A percentile compares a stretch with the other conserved stretches of the same genome.
Conservation (phyloP, 2,329 filamentous ascomycete species). For the Lecanicillium sp. region DNA sequence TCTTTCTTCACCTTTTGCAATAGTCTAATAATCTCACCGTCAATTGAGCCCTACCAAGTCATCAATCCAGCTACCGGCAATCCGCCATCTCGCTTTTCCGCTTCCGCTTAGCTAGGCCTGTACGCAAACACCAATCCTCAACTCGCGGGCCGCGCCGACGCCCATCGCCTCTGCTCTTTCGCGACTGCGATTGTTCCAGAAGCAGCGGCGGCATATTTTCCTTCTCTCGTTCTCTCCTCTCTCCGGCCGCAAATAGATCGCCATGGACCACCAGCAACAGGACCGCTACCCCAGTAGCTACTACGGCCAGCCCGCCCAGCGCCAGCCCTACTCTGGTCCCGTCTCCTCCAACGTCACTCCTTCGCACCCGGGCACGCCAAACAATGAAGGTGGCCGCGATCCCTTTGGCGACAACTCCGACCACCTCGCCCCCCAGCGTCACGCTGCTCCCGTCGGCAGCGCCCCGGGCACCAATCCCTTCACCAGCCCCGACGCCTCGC, state of each 20-base stretch:
- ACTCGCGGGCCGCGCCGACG: neutral
- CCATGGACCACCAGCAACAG: slow-evolving; percentile 23
- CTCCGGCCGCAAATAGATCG: neutral
- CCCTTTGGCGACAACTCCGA: slow-evolving; percentile 37
- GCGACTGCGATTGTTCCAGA: slow-evolving; percentile 1
- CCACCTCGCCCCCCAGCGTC: slow-evolving; percentile 29
- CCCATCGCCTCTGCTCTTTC: neutral
- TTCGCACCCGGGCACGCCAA: slow-evolving; percentile 36
- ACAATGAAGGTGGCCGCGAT: slow-evolving; percentile 33
- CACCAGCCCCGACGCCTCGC: slow-evolving; percentile 37
- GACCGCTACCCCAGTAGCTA: slow-evolving; percentile 22
- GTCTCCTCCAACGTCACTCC: slow-evolving; percentile 35
- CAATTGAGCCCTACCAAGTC: no score
- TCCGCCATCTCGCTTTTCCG: neutral
- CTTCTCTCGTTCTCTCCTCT: neutral
- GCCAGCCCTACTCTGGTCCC: slow-evolving; percentile 27
- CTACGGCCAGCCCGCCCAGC: slow-evolving; percentile 18
- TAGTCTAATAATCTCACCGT: no score
- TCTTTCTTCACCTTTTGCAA: no score
- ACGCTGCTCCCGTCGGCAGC: no score
- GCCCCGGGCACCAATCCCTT: slow-evolving; percentile 37
- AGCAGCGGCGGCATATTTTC: neutral
- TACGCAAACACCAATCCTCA: no score
- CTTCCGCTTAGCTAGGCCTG: no score
- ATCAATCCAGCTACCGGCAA: no score